Conservation (phyloP, 2,329 filamentous ascomycete species). For the Paecilomyces formosus region DNA sequence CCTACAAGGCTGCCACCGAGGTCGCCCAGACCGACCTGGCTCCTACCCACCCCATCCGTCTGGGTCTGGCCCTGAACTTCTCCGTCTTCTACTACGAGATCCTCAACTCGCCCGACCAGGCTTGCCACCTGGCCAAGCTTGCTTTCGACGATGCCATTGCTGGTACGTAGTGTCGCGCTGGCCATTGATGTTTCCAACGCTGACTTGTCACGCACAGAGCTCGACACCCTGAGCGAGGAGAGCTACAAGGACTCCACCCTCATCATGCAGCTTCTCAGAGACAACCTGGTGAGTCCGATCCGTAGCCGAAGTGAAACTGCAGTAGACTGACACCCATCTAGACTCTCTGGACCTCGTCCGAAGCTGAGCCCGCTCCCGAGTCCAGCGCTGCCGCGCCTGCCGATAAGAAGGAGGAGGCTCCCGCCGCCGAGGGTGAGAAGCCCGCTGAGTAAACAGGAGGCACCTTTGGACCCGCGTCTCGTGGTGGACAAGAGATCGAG, state of each 20-base stretch:
- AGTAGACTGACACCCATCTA: slow-evolving; percentile 37
- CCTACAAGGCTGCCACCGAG: slow-evolving; percentile 91
- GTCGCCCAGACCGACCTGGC: slow-evolving; percentile 83
- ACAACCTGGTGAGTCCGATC: slow-evolving; percentile 69
- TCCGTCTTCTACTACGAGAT: slow-evolving; percentile 99
- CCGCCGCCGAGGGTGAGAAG: slow-evolving; percentile 34
- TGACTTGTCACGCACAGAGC: slow-evolving; percentile 53
- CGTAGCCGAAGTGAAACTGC: background rate
- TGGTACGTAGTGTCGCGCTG: slow-evolving; percentile 43
- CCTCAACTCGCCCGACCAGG: slow-evolving; percentile 94
- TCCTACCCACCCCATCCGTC: slow-evolving; percentile 86
- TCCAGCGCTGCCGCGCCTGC: slow-evolving; percentile 31
- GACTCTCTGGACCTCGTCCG: slow-evolving; percentile 99
- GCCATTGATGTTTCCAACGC: slow-evolving; percentile 12
- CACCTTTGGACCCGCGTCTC: slow-evolving; percentile 8
- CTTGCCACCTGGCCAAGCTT: slow-evolving; percentile 95
- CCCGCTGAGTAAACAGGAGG: slow-evolving; percentile 36
- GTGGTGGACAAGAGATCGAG: slow-evolving; percentile 10
- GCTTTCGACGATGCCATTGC: slow-evolving; percentile 96
- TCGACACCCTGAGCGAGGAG: slow-evolving; percentile 94
- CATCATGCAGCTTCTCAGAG: slow-evolving; percentile 96
- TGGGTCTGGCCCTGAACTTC: slow-evolving; percentile 89
- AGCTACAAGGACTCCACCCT: slow-evolving; percentile 99
- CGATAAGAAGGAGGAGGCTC: slow-evolving; percentile 36
- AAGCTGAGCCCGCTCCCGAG: slow-evolving; percentile 72